Evolutionary conservation across 768 basidiomycete genomes (phyloP), one percentile per base, ranked within the genome.

Genomic region (Austroboletus eburneus): DNA sequence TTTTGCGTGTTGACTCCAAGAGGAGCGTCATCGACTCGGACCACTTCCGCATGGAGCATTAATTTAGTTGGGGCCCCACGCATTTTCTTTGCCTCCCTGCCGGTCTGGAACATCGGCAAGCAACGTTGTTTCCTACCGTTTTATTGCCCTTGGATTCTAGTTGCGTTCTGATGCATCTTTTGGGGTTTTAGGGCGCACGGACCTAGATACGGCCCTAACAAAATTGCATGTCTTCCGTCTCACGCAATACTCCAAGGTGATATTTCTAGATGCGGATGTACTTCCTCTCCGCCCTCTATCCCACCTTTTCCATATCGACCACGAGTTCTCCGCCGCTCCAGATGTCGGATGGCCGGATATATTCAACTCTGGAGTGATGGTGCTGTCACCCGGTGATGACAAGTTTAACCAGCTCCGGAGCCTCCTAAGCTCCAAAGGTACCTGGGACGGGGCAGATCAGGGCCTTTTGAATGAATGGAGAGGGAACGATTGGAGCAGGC

Each of bases 271-370:
- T 66, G 92, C 91, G 56, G 91, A 95, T 63, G 81, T 92, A 42
- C 85, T 95, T 55, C 89, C 91, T 44, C 75, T 91, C 42, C 80
- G 87, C 40, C 89, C 95, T 23, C 73, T 99, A 45, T 87, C 91
- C 29, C 93, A 95, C 68, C 81, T 99, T n/a, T 97, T 99, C 68
- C 73, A 76, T 27, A 68, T 87, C 39, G 78, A 86, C 4, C 74
- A 85, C 63, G 83, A 89, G 51, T 93, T 99, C 62, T 85, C 93
- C 34, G 96, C 96, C 9, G 88, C 85, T 8, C 93, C 96, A 10
- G 96, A 99, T 66, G 90, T 93, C 25, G 96, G 96, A 56, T 99
- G 96, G 96, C 96, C 96, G 33, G 96, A 99, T 68, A 94, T 96
- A 51, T 99, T 99, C 74, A 99, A 99, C 66, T 95, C 94, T 20